Evolutionary conservation across 768 basidiomycete genomes (phyloP), one percentile per base, ranked within the genome.

Genomic region (Russula emetica): DNA sequence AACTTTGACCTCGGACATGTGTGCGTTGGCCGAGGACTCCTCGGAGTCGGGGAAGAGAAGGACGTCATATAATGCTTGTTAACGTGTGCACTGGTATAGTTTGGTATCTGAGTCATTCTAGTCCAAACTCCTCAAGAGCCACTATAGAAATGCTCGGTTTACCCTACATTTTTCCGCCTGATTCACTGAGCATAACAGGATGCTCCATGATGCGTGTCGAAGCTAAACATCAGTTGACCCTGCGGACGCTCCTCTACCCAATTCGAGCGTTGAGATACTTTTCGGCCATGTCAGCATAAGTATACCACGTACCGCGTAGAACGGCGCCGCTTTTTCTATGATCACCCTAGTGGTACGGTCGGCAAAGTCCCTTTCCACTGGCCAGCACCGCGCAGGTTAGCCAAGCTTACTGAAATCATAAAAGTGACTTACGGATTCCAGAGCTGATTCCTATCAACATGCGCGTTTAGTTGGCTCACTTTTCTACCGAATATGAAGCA

Each of bases 351-450:
- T 50, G 26, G 63, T 64, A 55, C 63, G 63, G 36, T 64, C 53
- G 8, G 63, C 63, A 60, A 64, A 64, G 8, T 60, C 63, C 58
- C 38, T 40, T 22, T 60, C 54, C 45, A 64, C 63, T 64, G 22
- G n/a, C 14, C n/a, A 47, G 28, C 38, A 16, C 9, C 44, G 7
- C 20, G 36, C n/a, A 56, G 8, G 30, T 63, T 0, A 63, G 50
- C 14, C 42, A 44, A 28, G 20, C 28, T 22, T 51, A 11, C 26
- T 32, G 16, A 44, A 22, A 47, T 20, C n/a, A 45, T 36, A 53
- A 36, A 34, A 5, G 22, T 38, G 36, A 60, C 63, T 22, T 42
- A 64, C 63, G 36, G n/a, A 24, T 60, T 20, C 63, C 63, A 32
- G 58, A 60, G 47, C 63, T 59, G 9, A 64, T 64, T 16, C 63